A percentile compares a stretch with the other conserved stretches of the same genome.
Conservation (phyloP, 78 protist species). For the Planoprotostelium fungivorum region DNA sequence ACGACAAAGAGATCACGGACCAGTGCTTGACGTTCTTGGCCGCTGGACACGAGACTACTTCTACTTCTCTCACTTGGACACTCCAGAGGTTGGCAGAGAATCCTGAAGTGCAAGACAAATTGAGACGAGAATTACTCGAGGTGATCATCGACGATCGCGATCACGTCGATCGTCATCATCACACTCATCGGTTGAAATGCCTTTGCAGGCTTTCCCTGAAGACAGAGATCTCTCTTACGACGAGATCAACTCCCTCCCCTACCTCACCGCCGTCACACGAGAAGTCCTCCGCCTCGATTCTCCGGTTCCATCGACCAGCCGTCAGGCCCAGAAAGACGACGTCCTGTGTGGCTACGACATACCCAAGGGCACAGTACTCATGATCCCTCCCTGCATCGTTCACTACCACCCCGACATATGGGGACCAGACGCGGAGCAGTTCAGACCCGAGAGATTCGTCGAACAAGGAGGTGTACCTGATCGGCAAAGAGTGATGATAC, state of each 20-base stretch:
- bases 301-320: background rate
- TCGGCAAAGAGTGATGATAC: background rate
- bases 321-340: background rate
- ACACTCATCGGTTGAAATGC: background rate
- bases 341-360: background rate
- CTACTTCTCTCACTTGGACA: background rate
- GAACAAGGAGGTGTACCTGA: background rate
- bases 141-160: background rate
- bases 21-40: background rate
- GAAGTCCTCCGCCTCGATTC: background rate
- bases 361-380: background rate
- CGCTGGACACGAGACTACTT: background rate
- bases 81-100: background rate
- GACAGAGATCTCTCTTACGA: background rate
- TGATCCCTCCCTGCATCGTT: background rate
- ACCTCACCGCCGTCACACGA: background rate
- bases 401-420: background rate
- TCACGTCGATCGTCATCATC: background rate
- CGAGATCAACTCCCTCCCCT: background rate
- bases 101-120: background rate
- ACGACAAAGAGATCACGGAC: background rate
- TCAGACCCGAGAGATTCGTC: background rate
- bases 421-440: background rate
- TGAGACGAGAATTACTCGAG: background rate
- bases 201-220: background rate